Percentiles rank a stretch among this genome's conserved stretches.
These are phyloP conservation scores for Hemileccinum rubropunctum DNA, from an alignment of 768 basidiomycete genomes.

Conservation along the genomic window DNA sequence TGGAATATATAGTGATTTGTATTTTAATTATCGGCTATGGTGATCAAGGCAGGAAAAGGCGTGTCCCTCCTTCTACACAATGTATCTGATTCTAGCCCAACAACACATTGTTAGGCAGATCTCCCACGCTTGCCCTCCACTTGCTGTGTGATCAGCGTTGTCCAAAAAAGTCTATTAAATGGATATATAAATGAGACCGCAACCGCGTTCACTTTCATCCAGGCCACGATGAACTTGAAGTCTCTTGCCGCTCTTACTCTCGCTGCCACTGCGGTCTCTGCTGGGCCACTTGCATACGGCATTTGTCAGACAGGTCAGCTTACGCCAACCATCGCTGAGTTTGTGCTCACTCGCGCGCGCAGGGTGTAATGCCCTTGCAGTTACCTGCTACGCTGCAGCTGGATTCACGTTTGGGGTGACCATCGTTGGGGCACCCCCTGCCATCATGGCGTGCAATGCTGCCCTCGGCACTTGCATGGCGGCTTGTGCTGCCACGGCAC, in stretches of 20 bases:
- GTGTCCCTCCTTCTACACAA: not conserved
- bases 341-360: not conserved
- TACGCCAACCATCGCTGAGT: no score
- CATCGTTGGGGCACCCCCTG: slow-evolving; percentile 18
- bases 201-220: no score
- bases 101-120: no score
- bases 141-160: slow-evolving; percentile 9
- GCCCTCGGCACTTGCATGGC: slow-evolving; percentile 26
- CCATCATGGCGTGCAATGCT: slow-evolving; percentile 21
- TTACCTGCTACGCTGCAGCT: slow-evolving; percentile 23
- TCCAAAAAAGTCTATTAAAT: no score
- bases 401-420: slow-evolving; percentile 25
- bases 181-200: no score
- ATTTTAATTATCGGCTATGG: not conserved
- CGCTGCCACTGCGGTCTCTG: slow-evolving; percentile 6
- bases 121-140: not conserved
- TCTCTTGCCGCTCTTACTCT: slow-evolving; percentile 17
- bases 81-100: no score
- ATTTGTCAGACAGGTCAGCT: slow-evolving; percentile 24
- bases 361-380: slow-evolving; percentile 26
- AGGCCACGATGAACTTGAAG: slow-evolving; percentile 26
- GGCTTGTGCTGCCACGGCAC: slow-evolving; percentile 17
- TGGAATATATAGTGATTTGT: not conserved
- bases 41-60: not conserved
- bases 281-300: slow-evolving; percentile 20